phyloP scores from a whole-genome alignment of 805 yeast species.

The Sugiyamaella marilandica region DNA sequence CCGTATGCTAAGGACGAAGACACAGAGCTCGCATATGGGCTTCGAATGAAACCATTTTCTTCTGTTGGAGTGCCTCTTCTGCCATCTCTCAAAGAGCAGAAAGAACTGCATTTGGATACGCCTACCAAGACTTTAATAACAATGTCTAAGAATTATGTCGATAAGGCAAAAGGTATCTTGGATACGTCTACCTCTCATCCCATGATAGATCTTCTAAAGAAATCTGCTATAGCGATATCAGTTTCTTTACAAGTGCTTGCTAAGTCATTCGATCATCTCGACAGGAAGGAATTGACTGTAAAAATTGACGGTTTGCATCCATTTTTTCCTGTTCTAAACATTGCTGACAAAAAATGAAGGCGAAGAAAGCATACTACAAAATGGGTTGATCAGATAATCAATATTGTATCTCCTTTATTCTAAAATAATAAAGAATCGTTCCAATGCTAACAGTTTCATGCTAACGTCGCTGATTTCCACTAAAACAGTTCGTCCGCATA shows the following conservation, averaged over 20 bases:
- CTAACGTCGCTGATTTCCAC: not conserved
- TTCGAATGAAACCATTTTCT: slow-evolving; percentile 75
- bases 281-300: not conserved
- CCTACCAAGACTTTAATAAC: not conserved
- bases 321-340: not conserved
- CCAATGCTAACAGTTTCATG: not conserved
- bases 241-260: not conserved
- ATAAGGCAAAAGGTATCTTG: not conserved
- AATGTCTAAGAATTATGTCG: not conserved
- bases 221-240: not conserved
- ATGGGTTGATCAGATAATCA: no score
- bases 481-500: slow-evolving; percentile 79
- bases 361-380: no score
- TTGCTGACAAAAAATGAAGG: not conserved
- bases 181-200: not conserved
- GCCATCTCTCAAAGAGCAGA: slow-evolving; percentile 34
- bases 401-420: no score
- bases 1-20: slow-evolving; percentile 17
- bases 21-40: slow-evolving; percentile 39
- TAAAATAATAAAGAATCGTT: no score
- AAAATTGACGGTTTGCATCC: not conserved
- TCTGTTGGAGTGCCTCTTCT: slow-evolving; percentile 72
- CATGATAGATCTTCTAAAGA: not conserved
- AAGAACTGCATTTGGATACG: not conserved
- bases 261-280: not conserved